Conservation (phyloP, 345 rosid species). For the Cochlearia excelsa region DNA sequence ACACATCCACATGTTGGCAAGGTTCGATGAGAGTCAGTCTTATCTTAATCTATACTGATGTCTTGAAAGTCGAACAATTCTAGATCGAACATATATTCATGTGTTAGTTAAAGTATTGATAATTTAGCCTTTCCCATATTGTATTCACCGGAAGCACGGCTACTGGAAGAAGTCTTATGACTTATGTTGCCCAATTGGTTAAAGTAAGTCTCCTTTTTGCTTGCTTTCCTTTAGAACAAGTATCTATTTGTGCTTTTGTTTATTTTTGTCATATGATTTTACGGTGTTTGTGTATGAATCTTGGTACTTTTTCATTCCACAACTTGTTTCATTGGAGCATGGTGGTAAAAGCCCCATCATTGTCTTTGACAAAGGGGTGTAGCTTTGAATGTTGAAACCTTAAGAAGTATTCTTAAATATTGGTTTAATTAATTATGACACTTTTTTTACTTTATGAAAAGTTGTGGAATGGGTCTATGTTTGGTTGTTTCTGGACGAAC, state of each 20-base stretch:
- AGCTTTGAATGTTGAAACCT: slow-evolving; percentile 12
- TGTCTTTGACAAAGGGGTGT: slow-evolving; percentile 81
- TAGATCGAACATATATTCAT: background rate
- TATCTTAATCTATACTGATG: slow-evolving; percentile 11
- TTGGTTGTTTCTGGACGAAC: slow-evolving; percentile 96
- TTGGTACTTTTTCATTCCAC: slow-evolving; percentile 33
- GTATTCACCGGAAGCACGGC: slow-evolving; percentile 94
- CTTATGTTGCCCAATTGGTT: slow-evolving; percentile 75
- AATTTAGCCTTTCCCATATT: slow-evolving; percentile 44
- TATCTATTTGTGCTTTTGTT: slow-evolving; percentile 14
- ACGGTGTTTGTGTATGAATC: slow-evolving; percentile 20
- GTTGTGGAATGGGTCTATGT: slow-evolving; percentile 86
- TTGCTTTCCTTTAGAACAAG: slow-evolving; percentile 23
- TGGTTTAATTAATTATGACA: slow-evolving; percentile 12
- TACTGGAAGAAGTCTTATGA: slow-evolving; percentile 83
- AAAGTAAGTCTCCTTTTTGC: slow-evolving; percentile 49
- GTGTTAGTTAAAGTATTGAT: slow-evolving; percentile 24
- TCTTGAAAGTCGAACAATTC: slow-evolving; percentile 24
- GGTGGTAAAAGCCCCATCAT: slow-evolving; percentile 95
- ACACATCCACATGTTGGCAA: slow-evolving; percentile 88
- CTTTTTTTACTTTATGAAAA: slow-evolving; percentile 37
- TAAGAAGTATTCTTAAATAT: slow-evolving; percentile 1
- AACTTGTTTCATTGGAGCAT: slow-evolving; percentile 92
- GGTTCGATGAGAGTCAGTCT: slow-evolving; percentile 49
- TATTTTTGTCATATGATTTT: background rate